These are phyloP conservation scores for Pseudozyma tsukubaensis DNA, from an alignment of 1,284 basidiomycete species.

Conservation along the genomic window DNA sequence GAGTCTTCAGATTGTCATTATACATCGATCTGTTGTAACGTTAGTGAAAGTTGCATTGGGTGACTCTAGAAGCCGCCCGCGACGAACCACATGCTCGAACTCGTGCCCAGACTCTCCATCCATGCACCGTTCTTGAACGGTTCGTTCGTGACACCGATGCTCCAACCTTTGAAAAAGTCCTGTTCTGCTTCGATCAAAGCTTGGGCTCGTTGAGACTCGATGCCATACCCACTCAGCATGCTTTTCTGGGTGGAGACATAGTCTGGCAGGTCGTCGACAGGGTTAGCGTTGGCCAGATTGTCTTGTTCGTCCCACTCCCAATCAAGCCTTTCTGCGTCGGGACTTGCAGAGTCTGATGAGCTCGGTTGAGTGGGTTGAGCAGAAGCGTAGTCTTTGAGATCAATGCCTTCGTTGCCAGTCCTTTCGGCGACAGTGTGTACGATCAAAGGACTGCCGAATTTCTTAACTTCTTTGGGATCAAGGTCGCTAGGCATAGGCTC, in stretches of 20 bases:
- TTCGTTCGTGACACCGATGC: constrained; percentile 41
- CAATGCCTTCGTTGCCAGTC: constrained; percentile 26
- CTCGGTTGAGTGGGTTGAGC: background rate
- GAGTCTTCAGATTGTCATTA: too few relatives aligned
- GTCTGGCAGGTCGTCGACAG: constrained; percentile 11
- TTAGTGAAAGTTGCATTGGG: too few relatives aligned
- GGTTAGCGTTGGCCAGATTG: background rate
- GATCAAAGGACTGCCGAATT: constrained; percentile 31
- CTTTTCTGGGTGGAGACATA: constrained; percentile 26
- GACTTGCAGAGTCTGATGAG: background rate
- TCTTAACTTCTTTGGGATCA: constrained; percentile 22
- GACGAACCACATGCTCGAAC: constrained; percentile 14
- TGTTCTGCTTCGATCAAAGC: constrained; percentile 35
- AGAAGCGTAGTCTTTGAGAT: constrained; percentile 17
- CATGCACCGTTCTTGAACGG: constrained; percentile 36
- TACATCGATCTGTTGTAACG: constrained; percentile 1
- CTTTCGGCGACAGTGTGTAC: constrained; percentile 35
- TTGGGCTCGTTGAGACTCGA: constrained; percentile 24
- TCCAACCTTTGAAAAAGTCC: constrained; percentile 49
- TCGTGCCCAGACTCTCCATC: constrained; percentile 25
- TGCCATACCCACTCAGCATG: constrained; percentile 26
- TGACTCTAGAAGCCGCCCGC: background rate
- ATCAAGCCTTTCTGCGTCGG: constrained; percentile 5
- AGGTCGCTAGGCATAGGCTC: constrained; percentile 45
- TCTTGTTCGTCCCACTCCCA: constrained; percentile 48